Evolutionary conservation across 202 grass and related monocot species (phyloP).

Genomic region (Carex sylvatica): DNA sequence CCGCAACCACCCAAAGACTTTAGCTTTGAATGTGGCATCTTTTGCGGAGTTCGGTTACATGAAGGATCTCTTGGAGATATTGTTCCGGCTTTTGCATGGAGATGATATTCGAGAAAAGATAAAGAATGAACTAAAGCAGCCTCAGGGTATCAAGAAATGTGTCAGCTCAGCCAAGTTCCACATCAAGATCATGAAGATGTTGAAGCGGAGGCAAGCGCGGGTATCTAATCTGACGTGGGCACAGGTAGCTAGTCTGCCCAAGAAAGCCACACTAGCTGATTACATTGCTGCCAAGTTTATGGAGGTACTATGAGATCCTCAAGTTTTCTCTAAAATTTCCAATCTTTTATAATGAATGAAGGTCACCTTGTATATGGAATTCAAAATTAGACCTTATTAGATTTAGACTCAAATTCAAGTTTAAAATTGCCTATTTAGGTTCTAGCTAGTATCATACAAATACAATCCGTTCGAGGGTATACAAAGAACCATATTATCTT

Average conservation of each 20-base stretch:
- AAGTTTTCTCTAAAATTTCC: neutral
- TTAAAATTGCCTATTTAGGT: neutral
- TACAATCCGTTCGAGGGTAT: neutral
- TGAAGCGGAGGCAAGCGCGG: neutral
- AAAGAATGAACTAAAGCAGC: neutral
- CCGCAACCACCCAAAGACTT: slow-evolving; percentile 42
- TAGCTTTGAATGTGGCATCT: slow-evolving; percentile 42
- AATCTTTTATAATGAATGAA: neutral
- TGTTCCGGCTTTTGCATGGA: slow-evolving; percentile 43
- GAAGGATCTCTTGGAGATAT: slow-evolving; percentile 61
- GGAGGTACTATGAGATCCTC: neutral
- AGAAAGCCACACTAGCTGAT: slow-evolving; percentile 13
- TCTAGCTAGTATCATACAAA: neutral
- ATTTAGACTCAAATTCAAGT: neutral
- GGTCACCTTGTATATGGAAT: neutral
- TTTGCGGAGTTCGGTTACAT: slow-evolving; percentile 49
- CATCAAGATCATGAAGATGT: neutral
- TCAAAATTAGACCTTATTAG: neutral
- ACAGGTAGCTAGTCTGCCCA: neutral
- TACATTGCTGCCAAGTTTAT: neutral
- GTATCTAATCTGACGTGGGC: no score
- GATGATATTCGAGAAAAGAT: slow-evolving; percentile 7
- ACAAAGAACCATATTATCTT: neutral
- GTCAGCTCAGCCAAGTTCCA: neutral
- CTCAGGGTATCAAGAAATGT: slow-evolving; percentile 13